Base-by-base conservation (phyloP, 176 grass and related monocot species). In the Avena sativa region DNA sequence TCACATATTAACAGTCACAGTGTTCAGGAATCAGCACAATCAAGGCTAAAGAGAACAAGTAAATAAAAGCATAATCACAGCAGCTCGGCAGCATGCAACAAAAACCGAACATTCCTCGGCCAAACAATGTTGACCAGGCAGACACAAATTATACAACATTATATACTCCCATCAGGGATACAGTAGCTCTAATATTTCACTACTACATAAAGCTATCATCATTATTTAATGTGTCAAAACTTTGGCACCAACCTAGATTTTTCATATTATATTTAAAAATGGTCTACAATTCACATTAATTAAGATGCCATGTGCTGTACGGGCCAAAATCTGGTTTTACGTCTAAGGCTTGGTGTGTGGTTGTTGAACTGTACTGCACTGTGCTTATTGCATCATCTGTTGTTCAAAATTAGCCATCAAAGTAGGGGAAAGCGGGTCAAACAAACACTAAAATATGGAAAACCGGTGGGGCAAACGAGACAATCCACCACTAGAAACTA, bases 51-150 rank as follows among this genome's bases (percentile, higher is more conserved):
- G 34, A 59, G 70, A 50, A 69, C 17, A 63, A 17, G 68, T 76
- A 66, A 47, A 79, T 71, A 56, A 56, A 44, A 6, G 44, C 23
- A 66, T 87, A n/a, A 72, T 59, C 32, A 89, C 56, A 58, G 66
- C 21, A 61, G 5, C 11, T 28, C 28, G 28, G 66, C 23, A 62
- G 5, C 11, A 46, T 26, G 28, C 20, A 71, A 69, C 56, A 58
- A 85, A 49, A 59, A 86, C n/a, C 51, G 47, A 80, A 82, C 3
- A 78, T 78, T 78, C 4, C 38, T 78, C 74, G 0, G 49, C n/a
- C 8, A 79, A 74, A 80, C 49, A 76, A 32, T 20, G 16, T 84
- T 85, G n/a, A 56, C 53, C 67, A 79, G 32, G 74, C 83, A 86
- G 13, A 12, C 13, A 50, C 20, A 5, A 6, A 80, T 65, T 80